Percentiles rank a stretch among this genome's conserved stretches.
These are phyloP conservation scores for Ascochyta rabiei DNA, from an alignment of 2,329 filamentous ascomycete species.

Conservation along the genomic window DNA sequence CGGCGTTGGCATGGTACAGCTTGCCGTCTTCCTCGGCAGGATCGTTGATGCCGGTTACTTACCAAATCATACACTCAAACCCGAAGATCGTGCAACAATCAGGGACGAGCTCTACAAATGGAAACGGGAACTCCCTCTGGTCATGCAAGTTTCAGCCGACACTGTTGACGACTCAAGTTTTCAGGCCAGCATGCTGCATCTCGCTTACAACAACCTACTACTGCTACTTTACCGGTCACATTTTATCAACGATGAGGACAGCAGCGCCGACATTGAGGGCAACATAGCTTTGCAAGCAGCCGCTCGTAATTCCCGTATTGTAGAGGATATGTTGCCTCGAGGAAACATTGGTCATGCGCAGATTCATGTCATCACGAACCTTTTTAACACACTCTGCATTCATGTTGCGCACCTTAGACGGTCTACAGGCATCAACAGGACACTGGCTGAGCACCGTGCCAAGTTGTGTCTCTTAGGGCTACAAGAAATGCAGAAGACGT, in stretches of 20 bases:
- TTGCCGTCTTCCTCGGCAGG: conserved; percentile 47
- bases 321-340: conserved; percentile 56
- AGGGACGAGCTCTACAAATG: conserved; percentile 48
- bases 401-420: conserved; percentile 54
- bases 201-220: conserved; percentile 56
- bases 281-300: conserved; percentile 55
- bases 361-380: conserved; percentile 56
- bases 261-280: conserved; percentile 45
- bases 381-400: conserved; percentile 57
- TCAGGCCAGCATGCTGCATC: conserved; percentile 49
- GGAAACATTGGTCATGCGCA: conserved; percentile 54
- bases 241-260: conserved; percentile 47
- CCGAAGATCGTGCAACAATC: conserved; percentile 26
- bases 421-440: conserved; percentile 47
- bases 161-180: conserved; percentile 44
- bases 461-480: conserved; percentile 57
- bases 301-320: conserved; percentile 53
- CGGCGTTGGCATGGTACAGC: conserved; percentile 47
- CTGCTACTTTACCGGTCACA: conserved; percentile 54
- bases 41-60: conserved; percentile 49
- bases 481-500: conserved; percentile 57
- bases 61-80: conserved; percentile 27
- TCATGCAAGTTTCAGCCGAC: conserved; percentile 44
- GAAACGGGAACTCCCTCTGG: conserved; percentile 48
- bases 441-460: conserved; percentile 56